Evolutionary conservation across 768 basidiomycete species (phyloP).

Genomic region (Rhodosporidiobolus sp.): DNA sequence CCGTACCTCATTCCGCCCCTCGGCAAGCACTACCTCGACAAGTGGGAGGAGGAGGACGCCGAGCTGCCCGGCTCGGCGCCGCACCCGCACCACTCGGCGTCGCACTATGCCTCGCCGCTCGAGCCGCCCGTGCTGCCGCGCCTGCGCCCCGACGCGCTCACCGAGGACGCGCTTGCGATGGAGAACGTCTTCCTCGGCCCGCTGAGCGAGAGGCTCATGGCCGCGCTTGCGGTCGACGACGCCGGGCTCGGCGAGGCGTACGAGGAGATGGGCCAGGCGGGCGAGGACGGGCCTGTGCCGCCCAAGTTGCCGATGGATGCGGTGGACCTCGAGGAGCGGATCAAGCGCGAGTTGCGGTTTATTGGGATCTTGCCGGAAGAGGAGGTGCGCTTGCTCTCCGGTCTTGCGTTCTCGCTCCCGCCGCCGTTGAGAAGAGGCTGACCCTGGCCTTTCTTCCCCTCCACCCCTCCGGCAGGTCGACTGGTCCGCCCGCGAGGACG

Average conservation of each 20-base stretch:
- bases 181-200: conserved; percentile 39
- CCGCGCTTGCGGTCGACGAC: conserved; percentile 41
- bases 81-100: too few species aligned
- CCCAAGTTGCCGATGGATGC: conserved; percentile 52
- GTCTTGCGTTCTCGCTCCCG: background rate
- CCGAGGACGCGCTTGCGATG: conserved; percentile 58
- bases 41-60: conserved; percentile 90
- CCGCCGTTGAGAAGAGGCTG: conserved; percentile 53
- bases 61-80: background rate
- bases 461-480: conserved; percentile 54
- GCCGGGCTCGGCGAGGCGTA: conserved; percentile 57
- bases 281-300: conserved; percentile 73
- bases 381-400: conserved; percentile 42
- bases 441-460: too few species aligned
- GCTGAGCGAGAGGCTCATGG: conserved; percentile 39
- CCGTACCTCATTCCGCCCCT: conserved; percentile 81
- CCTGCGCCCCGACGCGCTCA: conserved; percentile 69
- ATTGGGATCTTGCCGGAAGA: conserved; percentile 51
- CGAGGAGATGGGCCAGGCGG: conserved; percentile 63
- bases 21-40: conserved; percentile 79
- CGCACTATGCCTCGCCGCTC: conserved; percentile 12
- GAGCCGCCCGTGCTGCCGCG: conserved; percentile 35
- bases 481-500: conserved; percentile 60
- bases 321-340: conserved; percentile 50
- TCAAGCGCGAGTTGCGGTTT: conserved; percentile 51